Evolutionary conservation across 495 filamentous ascomycete species (phyloP), one percentile per base, ranked within the genome.

Genomic region (Recurvomyces mirabilis): DNA sequence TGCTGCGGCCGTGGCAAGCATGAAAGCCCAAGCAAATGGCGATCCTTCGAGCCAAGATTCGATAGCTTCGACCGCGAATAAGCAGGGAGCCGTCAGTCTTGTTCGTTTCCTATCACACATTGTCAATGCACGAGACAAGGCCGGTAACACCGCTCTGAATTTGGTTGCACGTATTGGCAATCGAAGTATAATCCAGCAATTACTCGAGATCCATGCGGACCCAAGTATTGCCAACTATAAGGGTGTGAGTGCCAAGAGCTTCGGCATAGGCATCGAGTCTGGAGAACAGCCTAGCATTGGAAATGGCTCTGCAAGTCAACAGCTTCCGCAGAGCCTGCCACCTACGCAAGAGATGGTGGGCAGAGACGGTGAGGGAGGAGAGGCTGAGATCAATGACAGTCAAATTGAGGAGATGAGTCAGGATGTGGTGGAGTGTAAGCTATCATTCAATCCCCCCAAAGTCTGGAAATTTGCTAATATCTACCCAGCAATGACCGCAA

Each of bases 61-160:
- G 12, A 25, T 14, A 12, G 33, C 23, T 11, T n/a, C 18, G 12
- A 35, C 25, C 0, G 18, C 22, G 52, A 52, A 20, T 35, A 33
- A 61, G 22, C 41, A 50, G 50, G 3, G 79, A 29, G 76, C 81
- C 46, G 91, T 95, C 58, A 79, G 78, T 24, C 70, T 98, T 17
- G 85, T 79, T 4, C 78, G 84, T 28, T 96, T 98, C 64, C 93
- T 98, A 71, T 81, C 81, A 18, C 87, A 95, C 54, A 84, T 98
- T 53, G 89, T 98, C 47, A 96, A 98, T 54, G 76, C 86, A 3
- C 81, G 84, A 38, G 91, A 98, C 62, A 82, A 84, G 50, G 79
- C 82, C 40, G 91, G 91, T 4, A 93, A 98, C 55, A 96, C 91
- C 9, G 93, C 93, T 17, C 68, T 98, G 30, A 94, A 93, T 55